Conservation (phyloP, 108 stramenopile species). For the Nitzschia palea region DNA sequence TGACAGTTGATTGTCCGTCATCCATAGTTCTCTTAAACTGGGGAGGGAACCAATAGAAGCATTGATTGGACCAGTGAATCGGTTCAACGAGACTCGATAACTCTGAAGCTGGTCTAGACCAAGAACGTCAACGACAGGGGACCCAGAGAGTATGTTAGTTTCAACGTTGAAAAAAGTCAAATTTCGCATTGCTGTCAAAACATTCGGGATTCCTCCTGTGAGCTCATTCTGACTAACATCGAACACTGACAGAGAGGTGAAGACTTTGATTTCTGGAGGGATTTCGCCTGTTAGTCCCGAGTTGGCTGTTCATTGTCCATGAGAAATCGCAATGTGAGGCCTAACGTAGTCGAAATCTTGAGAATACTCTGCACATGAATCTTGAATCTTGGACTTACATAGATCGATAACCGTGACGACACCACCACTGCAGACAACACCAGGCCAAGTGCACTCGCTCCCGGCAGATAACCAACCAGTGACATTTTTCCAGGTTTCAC, state of each 20-base stretch:
- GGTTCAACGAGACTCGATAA: constrained; percentile 30
- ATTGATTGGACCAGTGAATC: constrained; percentile 24
- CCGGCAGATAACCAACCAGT: constrained; percentile 38
- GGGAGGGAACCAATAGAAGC: neutral
- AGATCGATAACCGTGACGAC: constrained; percentile 3
- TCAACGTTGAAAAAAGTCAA: constrained; percentile 31
- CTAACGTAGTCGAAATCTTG: no score
- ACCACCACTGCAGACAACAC: constrained; percentile 38
- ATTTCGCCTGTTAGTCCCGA: constrained; percentile 17
- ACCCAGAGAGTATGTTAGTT: constrained; percentile 22
- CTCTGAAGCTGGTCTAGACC: constrained; percentile 20
- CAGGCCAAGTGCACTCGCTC: constrained; percentile 47
- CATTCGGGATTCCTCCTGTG: constrained; percentile 34
- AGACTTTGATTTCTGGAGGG: constrained; percentile 32
- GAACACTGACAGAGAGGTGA: constrained; percentile 28
- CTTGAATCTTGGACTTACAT: constrained; percentile 18
- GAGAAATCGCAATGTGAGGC: no score
- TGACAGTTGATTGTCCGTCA: constrained; percentile 33
- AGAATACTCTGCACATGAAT: no score
- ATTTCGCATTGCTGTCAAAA: constrained; percentile 7
- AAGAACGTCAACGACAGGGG: constrained; percentile 20
- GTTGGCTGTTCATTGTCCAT: no score
- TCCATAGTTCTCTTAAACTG: constrained; percentile 22
- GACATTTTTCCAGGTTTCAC: constrained; percentile 36
- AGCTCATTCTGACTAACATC: constrained; percentile 28